phyloP scores from a whole-genome alignment of 805 yeast species.

The Cyberlindnera xishuangbannaensis region DNA sequence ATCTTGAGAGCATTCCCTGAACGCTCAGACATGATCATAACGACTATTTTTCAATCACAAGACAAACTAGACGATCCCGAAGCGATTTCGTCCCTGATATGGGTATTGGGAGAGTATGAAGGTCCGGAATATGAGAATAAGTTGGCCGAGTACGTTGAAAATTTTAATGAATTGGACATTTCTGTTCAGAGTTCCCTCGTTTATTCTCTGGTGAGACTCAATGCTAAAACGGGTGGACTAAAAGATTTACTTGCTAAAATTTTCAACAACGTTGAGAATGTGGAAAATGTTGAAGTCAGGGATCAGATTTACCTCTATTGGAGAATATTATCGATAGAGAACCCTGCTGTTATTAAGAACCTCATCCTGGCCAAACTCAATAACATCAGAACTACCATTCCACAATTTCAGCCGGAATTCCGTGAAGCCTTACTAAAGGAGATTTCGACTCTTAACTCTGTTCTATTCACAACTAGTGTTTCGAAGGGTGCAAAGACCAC shows the following conservation, averaged over 20 bases:
- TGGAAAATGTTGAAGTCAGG: constrained; percentile 72
- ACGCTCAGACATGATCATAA: constrained; percentile 44
- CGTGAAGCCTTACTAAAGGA: constrained; percentile 68
- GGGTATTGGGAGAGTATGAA: constrained; percentile 69
- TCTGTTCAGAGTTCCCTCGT: constrained; percentile 54
- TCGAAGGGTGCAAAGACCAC: constrained; percentile 29
- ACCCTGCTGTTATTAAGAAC: constrained; percentile 32
- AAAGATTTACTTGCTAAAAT: constrained; percentile 47
- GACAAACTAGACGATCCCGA: constrained; percentile 45
- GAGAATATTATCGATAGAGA: constrained; percentile 58
- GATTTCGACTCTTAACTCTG: constrained; percentile 79
- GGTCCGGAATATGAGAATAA: constrained; percentile 48
- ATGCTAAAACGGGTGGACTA: constrained; percentile 35
- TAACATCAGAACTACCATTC: constrained; percentile 64
- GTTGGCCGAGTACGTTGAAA: constrained; percentile 40
- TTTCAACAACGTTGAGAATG: constrained; percentile 58
- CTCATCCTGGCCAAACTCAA: constrained; percentile 63
- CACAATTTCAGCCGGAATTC: constrained; percentile 61
- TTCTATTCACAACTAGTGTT: constrained; percentile 76
- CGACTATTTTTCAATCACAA: constrained; percentile 44
- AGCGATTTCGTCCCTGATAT: constrained; percentile 50
- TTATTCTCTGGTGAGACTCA: constrained; percentile 57
- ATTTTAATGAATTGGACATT: constrained; percentile 54
- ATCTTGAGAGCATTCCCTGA: constrained; percentile 60
- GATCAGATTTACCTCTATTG: constrained; percentile 77